Evolutionary conservation across 345 rosid species (phyloP), one percentile per base, ranked within the genome.

Genomic region (Citrus sinensis): DNA sequence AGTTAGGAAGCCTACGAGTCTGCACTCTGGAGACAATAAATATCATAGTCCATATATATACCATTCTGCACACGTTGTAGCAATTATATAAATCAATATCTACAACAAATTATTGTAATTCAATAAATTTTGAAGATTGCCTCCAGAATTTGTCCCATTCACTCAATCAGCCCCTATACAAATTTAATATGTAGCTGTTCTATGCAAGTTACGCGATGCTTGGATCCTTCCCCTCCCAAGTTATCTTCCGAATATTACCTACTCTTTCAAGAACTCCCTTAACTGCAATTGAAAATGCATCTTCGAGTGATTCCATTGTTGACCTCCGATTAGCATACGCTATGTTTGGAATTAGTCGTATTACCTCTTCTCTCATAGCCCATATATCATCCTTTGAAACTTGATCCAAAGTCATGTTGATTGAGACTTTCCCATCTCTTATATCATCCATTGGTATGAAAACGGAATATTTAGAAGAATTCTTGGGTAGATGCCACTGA

Each of bases 261-360:
- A 86, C 81, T 71, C 88, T 86, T 63, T 79, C 73, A 4, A 87
- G 42, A 30, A 85, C 79, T 64, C 83, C 76, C 17, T 76, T 80
- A 22, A 91, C 67, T 16, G 95, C 89, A 24, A 89, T 25, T 71
- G 86, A 84, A 67, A 90, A 82, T 56, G 93, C 89, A 85, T 90
- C 95, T 56, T 85, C 89, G 46, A 82, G 24, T 4, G 42, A 40
- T 30, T 75, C 78, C 30, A 19, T 40, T 34, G 11, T 82, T 24
- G 70, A 71, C 76, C 77, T 73, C 4, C 86, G 81, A 76, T 86
- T 78, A 20, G 85, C 83, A 59, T 88, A 90, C 32, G 87, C 76
- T 63, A 90, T 76, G 80, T 81, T 89, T 2, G 93, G 95, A 62
- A 91, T 74, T 78, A 90, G 63, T 60, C 42, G 46, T 59, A 90